Evolutionary conservation across 495 filamentous ascomycete genomes (phyloP).

Genomic region (Ramalina intermedia): DNA sequence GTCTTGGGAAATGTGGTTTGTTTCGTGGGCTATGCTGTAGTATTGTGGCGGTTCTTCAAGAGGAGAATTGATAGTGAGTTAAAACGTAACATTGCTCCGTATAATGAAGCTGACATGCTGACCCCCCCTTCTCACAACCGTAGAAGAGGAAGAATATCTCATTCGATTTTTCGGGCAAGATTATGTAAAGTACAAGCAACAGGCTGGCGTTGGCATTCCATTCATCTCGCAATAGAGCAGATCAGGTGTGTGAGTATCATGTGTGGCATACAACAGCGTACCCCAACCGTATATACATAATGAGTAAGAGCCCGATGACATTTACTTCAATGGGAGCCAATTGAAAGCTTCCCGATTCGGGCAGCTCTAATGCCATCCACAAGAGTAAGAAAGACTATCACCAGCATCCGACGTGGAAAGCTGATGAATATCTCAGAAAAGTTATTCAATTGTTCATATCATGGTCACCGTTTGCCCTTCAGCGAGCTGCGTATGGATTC

Average conservation of each 20-base stretch:
- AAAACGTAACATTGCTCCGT: not conserved
- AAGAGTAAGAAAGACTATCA: too few species aligned
- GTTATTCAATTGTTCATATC: not conserved
- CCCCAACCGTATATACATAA: too few species aligned
- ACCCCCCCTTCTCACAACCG: slow-evolving; percentile 1
- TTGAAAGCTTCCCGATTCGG: too few species aligned
- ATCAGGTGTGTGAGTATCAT: too few species aligned
- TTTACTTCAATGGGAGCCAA: too few species aligned
- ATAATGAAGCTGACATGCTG: not conserved
- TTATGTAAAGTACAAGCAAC: slow-evolving; percentile 57
- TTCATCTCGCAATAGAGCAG: slow-evolving; percentile 29
- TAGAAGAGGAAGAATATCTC: slow-evolving; percentile 65
- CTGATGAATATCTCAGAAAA: too few species aligned
- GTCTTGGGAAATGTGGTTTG: slow-evolving; percentile 75
- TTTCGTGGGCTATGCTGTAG: slow-evolving; percentile 53
- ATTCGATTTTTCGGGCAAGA: slow-evolving; percentile 72
- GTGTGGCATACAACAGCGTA: too few species aligned
- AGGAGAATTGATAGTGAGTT: slow-evolving; percentile 50
- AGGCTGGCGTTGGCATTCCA: slow-evolving; percentile 62
- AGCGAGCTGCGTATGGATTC: too few species aligned
- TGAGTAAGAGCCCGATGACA: too few species aligned
- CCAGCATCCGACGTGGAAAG: too few species aligned
- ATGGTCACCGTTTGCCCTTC: too few species aligned
- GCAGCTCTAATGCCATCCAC: too few species aligned
- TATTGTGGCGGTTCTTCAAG: slow-evolving; percentile 76